Evolutionary conservation across 176 grass and related monocot genomes (phyloP).

Genomic region (Phyllostachys edulis): DNA sequence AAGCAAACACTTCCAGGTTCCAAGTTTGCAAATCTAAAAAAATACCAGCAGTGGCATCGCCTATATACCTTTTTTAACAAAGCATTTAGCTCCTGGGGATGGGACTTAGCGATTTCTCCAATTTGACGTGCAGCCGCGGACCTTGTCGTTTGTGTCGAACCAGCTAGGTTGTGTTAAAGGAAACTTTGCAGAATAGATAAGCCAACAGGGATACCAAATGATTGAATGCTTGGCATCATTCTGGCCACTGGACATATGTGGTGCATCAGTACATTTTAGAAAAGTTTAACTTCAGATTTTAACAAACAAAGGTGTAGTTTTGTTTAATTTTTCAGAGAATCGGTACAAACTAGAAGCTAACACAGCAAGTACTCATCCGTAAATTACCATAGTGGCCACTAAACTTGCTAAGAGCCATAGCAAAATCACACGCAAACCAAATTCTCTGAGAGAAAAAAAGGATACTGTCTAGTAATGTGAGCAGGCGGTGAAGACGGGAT

Average conservation of each 20-base stretch:
- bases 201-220: not conserved
- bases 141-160: slow-evolving; percentile 88
- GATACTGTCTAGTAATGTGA: slow-evolving; percentile 98
- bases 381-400: not conserved
- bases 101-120: slow-evolving; percentile 88
- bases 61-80: slow-evolving; percentile 75
- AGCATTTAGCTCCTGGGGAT: slow-evolving; percentile 81
- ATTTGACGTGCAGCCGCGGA: slow-evolving; percentile 91
- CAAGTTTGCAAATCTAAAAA: slow-evolving; percentile 2
- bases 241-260: not conserved
- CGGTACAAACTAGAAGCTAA: not conserved
- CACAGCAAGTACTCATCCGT: not conserved
- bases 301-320: not conserved
- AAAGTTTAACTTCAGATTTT: not conserved
- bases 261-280: not conserved
- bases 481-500: slow-evolving; percentile 89
- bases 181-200: slow-evolving; percentile 32
- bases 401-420: not conserved
- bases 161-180: slow-evolving; percentile 72
- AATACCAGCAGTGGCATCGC: not conserved
- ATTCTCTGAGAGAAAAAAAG: slow-evolving; percentile 23
- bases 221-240: not conserved
- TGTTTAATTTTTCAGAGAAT: not conserved
- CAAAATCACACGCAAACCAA: not conserved
- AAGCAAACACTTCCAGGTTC: not conserved